Base-by-base conservation (phyloP, 495 filamentous ascomycete genomes). In the Neurospora sp. region DNA sequence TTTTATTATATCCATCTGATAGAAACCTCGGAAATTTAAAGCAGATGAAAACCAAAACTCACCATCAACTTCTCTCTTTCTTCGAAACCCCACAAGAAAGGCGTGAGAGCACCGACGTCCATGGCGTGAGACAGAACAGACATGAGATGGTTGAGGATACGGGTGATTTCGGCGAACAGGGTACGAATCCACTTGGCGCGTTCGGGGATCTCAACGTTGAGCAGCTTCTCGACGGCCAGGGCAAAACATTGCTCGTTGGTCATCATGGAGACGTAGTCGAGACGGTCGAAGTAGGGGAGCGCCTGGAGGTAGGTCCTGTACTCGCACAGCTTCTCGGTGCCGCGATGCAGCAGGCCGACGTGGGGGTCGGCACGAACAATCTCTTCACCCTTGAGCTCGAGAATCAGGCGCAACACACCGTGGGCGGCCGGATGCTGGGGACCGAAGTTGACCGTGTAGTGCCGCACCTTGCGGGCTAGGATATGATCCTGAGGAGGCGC, bases 241-340 rank as follows among this genome's bases (percentile, higher is more conserved):
- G 93, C 89, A 82, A 91, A 99, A 78, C 95, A 98, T 84, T 99
- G 96, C 87, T 99, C 96, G 83, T 98, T 98, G 75, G 96, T 98
- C 96, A 98, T 99, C 96, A 99, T 99, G 81, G 94, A 97, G 72
- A 98, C 95, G 82, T 99, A 99, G 82, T 99, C 96, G 82, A 99
- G 85, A 74, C 96, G 92, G 85, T 99, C 96, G 81, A 99, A 99
- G 85, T 99, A 99, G 40, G 96, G 96, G 80, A 99, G 86, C 72
- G 96, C 96, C 82, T 99, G 96, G 78, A 98, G 90, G 81, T 99
- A 99, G 70, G 94, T 97, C 88, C 96, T 96, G 88, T 99, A 99
- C 86, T 99, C 96, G 82, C 98, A 98, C 85, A 99, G 90, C 89
- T 99, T 99, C 88, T 99, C 96, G 72, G 96, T 99, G 76, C 96